These are phyloP conservation scores for Ophiognomonia clavigignenti-juglandacearum DNA, from an alignment of 2,329 filamentous ascomycete genomes.

Conservation along the genomic window DNA sequence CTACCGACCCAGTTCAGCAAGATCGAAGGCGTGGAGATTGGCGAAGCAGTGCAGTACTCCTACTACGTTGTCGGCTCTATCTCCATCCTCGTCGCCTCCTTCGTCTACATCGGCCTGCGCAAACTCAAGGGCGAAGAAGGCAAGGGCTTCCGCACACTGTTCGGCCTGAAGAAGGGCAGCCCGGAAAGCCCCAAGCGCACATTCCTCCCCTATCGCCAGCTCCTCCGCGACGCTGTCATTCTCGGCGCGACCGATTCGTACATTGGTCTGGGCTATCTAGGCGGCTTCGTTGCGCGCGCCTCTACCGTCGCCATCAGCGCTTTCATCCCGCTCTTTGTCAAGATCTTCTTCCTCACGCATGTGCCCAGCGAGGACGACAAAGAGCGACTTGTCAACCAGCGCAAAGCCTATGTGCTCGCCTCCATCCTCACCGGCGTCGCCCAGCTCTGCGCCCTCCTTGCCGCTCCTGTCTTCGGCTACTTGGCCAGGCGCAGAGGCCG, in stretches of 20 bases:
- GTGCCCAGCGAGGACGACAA: conserved; percentile 71
- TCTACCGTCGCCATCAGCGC: conserved; percentile 93
- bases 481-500: conserved; percentile 63
- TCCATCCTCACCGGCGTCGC: conserved; percentile 84
- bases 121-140: conserved; percentile 66
- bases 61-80: conserved; percentile 82
- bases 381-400: conserved; percentile 59
- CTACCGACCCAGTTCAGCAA: conserved; percentile 75
- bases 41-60: conserved; percentile 71
- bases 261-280: conserved; percentile 84
- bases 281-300: conserved; percentile 89
- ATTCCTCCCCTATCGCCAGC: conserved; percentile 52
- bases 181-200: conserved; percentile 1
- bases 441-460: conserved; percentile 79
- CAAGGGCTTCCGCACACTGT: conserved; percentile 63
- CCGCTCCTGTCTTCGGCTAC: conserved; percentile 83
- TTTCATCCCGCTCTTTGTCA: conserved; percentile 90
- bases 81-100: conserved; percentile 65
- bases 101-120: conserved; percentile 75
- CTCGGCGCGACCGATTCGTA: conserved; percentile 71
- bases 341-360: conserved; percentile 75
- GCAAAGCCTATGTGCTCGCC: conserved; percentile 81
- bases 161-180: conserved; percentile 33
- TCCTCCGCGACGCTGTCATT: conserved; percentile 58
- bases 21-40: conserved; percentile 65